phyloP scores from a whole-genome alignment of 345 rosid genomes.

The Streptanthus diversifolius region DNA sequence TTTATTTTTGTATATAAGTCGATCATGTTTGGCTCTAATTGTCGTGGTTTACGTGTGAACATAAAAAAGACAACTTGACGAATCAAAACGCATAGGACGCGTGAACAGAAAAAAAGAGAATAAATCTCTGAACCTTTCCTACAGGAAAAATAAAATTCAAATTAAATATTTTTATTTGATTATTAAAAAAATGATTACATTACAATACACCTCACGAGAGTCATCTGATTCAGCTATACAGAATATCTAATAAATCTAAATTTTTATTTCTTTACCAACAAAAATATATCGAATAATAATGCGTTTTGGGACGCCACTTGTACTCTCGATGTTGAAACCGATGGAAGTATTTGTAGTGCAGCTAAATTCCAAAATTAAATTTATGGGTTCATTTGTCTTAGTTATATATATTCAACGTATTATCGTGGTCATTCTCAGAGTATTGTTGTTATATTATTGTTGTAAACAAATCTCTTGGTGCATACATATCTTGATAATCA shows the following conservation, averaged over 20 bases:
- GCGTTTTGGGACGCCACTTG: no score
- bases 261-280: not conserved
- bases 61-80: slow-evolving; percentile 7
- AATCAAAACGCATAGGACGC: slow-evolving; percentile 25
- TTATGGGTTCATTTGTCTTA: no score
- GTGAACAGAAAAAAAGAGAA: not conserved
- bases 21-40: not conserved
- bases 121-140: not conserved
- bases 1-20: not conserved
- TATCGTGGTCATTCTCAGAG: not conserved
- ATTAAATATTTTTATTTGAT: not conserved
- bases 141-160: not conserved
- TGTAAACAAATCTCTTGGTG: not conserved
- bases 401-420: no score
- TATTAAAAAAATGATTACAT: slow-evolving; percentile 6
- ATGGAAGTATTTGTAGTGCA: no score
- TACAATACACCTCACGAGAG: slow-evolving; percentile 10
- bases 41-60: slow-evolving; percentile 29
- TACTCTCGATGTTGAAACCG: no score
- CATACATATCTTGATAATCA: not conserved
- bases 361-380: no score
- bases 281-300: not conserved
- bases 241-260: not conserved
- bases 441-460: not conserved
- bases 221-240: slow-evolving; percentile 2